Evolutionary conservation across 2,329 filamentous ascomycete genomes (phyloP), one percentile per base, ranked within the genome.

Genomic region (Ascochyta lentis): DNA sequence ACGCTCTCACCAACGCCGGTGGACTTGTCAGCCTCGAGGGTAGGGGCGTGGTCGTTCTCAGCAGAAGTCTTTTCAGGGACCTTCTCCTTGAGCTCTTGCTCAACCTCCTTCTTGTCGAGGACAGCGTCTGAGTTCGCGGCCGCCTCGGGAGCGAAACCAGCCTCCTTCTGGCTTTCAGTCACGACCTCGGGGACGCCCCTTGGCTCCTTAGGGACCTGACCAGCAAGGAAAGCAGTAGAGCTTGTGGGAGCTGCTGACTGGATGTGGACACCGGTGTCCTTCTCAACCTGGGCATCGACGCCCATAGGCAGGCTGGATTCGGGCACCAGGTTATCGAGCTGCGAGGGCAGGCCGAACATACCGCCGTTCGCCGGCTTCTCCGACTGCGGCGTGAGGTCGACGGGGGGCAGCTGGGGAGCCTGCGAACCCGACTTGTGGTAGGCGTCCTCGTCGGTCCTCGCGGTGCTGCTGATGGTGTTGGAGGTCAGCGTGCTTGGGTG

Each of bases 251-350:
- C 77, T 52, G 74, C 75, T 22, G 77, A 79, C 57, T 78, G 77
- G 44, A 79, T 76, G 47, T 74, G 72, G 34, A 75, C 59, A 47
- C 75, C 75, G 9, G 76, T 73, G 42, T 77, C 76, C 59, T 71
- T 62, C 59, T 75, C 68, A 27, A 61, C 68, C 49, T 73, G 74
- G 47, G 75, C 74, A 56, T 78, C 78, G 22, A 73, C 76, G 38
- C 82, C 83, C 74, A 92, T 88, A 12, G 90, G 89, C 60, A 95
- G 81, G 75, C 89, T 91, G 7, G 91, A 94, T 78, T 96, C 91
- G 16, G 92, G 91, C 61, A 95, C 92, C 73, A 90, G 80, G 75
- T 82, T 87, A 59, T 81, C 83, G 41, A 83, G 80, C 53, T 88
- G 73, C 26, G 70, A 67, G 47, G 81, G 80, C 37, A 83, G 64